phyloP scores from a whole-genome alignment of 2,329 filamentous ascomycete species.

The Penicillium sp. region DNA sequence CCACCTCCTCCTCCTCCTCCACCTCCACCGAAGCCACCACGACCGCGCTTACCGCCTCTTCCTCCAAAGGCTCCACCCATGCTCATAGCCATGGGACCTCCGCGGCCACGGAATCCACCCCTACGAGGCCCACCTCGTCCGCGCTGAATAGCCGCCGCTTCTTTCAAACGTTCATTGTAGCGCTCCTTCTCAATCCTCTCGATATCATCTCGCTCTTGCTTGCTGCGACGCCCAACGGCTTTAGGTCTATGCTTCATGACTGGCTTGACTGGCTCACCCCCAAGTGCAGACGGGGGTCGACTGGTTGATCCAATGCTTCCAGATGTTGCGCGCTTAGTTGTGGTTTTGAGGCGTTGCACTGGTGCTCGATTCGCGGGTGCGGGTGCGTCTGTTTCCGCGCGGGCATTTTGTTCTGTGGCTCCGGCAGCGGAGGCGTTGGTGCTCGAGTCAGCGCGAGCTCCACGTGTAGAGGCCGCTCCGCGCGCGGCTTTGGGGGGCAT shows the following conservation, averaged over 20 bases:
- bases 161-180: slow-evolving; percentile 40
- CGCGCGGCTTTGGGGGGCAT: slow-evolving; percentile 41
- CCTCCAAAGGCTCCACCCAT: slow-evolving; percentile 31
- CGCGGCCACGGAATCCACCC: slow-evolving; percentile 34
- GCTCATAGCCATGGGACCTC: slow-evolving; percentile 27
- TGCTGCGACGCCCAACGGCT: slow-evolving; percentile 43
- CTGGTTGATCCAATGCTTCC: slow-evolving; percentile 38
- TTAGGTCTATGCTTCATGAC: slow-evolving; percentile 48
- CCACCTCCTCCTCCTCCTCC: slow-evolving; percentile 31
- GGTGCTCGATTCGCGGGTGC: slow-evolving; percentile 32
- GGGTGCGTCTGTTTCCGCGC: slow-evolving; percentile 12
- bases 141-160: slow-evolving; percentile 43
- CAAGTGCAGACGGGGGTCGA: slow-evolving; percentile 23
- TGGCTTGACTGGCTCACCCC: slow-evolving; percentile 37
- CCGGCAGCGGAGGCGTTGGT: slow-evolving; percentile 18
- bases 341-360: slow-evolving; percentile 46
- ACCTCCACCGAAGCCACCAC: slow-evolving; percentile 23
- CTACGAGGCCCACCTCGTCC: slow-evolving; percentile 35
- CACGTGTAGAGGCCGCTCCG: slow-evolving; percentile 14
- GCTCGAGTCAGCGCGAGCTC: slow-evolving; percentile 12
- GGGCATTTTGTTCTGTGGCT: slow-evolving; percentile 15
- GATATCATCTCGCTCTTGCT: slow-evolving; percentile 48
- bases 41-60: slow-evolving; percentile 24
- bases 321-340: slow-evolving; percentile 41
- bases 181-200: slow-evolving; percentile 46